Conservation (phyloP, 2,329 filamentous ascomycete genomes). For the Trichoderma sp. region DNA sequence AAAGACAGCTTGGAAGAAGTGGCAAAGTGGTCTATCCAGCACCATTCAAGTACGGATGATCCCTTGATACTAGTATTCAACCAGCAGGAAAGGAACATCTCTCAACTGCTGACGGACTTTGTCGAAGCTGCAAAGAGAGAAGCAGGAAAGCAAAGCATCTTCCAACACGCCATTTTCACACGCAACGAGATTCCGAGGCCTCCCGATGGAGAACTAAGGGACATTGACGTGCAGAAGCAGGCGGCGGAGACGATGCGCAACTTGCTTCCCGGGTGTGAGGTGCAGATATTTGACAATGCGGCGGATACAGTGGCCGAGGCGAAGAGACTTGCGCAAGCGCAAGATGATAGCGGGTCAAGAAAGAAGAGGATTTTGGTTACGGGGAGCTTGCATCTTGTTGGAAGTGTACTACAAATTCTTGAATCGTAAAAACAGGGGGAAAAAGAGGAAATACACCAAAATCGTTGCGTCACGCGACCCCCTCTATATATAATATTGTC, state of each 20-base stretch:
- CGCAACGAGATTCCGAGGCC: slow-evolving; percentile 60
- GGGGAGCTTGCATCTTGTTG: slow-evolving; percentile 82
- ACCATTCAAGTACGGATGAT: slow-evolving; percentile 42
- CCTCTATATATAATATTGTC: background rate
- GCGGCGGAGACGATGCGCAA: slow-evolving; percentile 63
- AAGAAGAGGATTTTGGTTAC: slow-evolving; percentile 70
- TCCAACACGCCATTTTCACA: slow-evolving; percentile 77
- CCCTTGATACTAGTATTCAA: slow-evolving; percentile 77
- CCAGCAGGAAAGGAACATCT: slow-evolving; percentile 81
- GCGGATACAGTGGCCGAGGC: slow-evolving; percentile 67
- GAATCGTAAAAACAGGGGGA: slow-evolving; percentile 45
- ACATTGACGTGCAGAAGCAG: slow-evolving; percentile 64
- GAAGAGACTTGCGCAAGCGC: slow-evolving; percentile 42
- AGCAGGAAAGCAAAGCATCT: slow-evolving; percentile 47
- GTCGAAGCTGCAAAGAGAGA: slow-evolving; percentile 54
- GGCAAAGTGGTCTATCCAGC: slow-evolving; percentile 71
- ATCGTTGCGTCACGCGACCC: background rate
- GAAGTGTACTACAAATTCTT: slow-evolving; percentile 73
- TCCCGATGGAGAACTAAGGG: slow-evolving; percentile 42
- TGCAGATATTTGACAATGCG: slow-evolving; percentile 65
- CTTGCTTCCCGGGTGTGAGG: slow-evolving; percentile 49
- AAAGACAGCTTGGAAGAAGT: slow-evolving; percentile 77
- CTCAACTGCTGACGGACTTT: slow-evolving; percentile 63
- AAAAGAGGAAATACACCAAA: background rate
- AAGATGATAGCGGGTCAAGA: slow-evolving; percentile 35